Evolutionary conservation across 306 rosid species (phyloP).

Genomic region (Lathyrus aphaca): DNA sequence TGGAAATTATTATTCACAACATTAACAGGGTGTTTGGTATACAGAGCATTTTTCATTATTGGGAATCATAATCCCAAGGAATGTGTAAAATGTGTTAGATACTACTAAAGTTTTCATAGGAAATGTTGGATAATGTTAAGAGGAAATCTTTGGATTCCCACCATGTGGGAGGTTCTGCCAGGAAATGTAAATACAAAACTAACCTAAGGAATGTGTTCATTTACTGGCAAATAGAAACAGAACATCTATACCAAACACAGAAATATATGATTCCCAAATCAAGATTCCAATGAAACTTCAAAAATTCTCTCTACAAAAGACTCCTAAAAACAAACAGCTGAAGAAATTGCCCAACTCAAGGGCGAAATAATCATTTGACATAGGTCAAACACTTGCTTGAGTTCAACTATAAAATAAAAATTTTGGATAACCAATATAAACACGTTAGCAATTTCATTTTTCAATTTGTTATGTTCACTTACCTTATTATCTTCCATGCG

Average conservation of each 20-base stretch:
- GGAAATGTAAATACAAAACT: background rate
- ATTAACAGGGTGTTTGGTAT: background rate
- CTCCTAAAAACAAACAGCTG: conserved; percentile 4
- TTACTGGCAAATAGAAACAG: background rate
- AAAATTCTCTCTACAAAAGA: background rate
- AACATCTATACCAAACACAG: background rate
- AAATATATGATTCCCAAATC: background rate
- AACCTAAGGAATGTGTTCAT: background rate
- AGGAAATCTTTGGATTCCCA: background rate
- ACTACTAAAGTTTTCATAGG: background rate
- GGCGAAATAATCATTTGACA: background rate
- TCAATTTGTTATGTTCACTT: conserved; percentile 27
- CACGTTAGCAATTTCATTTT: conserved; percentile 17
- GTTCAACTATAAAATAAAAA: background rate
- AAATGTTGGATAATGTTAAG: background rate
- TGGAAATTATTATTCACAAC: conserved; percentile 3
- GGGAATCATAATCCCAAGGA: background rate
- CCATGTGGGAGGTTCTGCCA: background rate
- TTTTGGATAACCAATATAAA: background rate
- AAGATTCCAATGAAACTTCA: conserved; percentile 3
- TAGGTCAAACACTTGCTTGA: background rate
- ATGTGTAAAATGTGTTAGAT: conserved; percentile 5
- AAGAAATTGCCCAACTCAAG: background rate
- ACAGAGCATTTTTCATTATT: background rate
- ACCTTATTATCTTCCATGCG: conserved; percentile 53